Evolutionary conservation across 768 basidiomycete genomes (phyloP), one percentile per base, ranked within the genome.

Genomic region (Termitomyces sp.): DNA sequence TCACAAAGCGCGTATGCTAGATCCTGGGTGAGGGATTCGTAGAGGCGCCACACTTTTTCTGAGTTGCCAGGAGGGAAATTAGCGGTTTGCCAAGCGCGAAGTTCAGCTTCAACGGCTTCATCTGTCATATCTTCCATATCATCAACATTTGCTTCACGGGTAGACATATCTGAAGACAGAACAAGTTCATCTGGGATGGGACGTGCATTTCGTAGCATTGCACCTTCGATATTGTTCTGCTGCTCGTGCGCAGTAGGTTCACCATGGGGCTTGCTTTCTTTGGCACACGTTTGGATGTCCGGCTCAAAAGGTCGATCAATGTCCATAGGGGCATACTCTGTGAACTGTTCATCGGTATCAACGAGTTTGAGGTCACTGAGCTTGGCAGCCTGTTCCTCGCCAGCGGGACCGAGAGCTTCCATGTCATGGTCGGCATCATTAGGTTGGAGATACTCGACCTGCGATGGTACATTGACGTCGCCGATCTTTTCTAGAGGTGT

Each of bases 1-100:
- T 98, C 97, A 68, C 95, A 98, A 22, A 99, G 85, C 2, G 87
- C 81, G 66, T 91, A 92, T 2, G 97, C 91, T 44, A 99, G 84
- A 60, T 96, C 88, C 57, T 92, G 87, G 0, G 97, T 98, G 63
- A 97, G 77, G 3, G 89, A 87, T 65, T 91, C 89, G 74, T 99
- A 99, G 16, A 87, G 76, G 13, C 89, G 86, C 97, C 97, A 99
- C n/a, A 96, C 80, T 55, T 83, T 82, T 63, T 89, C 87, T 0
- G 88, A 85, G 6, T 75, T 75, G 48, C 76, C 71, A 24, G 75
- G 71, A 3, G 85, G 79, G 64, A 86, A 82, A 52, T 85, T 86
- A 16, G 76, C 70, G 3, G 78, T 73, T 61, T 86, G 82, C 87
- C 89, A 91, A 47, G 79, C 70, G 11, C 79, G 78, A 45, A 91